Evolutionary conservation across 1,284 basidiomycete genomes (phyloP).

Genomic region (Austropuccinia psidii): DNA sequence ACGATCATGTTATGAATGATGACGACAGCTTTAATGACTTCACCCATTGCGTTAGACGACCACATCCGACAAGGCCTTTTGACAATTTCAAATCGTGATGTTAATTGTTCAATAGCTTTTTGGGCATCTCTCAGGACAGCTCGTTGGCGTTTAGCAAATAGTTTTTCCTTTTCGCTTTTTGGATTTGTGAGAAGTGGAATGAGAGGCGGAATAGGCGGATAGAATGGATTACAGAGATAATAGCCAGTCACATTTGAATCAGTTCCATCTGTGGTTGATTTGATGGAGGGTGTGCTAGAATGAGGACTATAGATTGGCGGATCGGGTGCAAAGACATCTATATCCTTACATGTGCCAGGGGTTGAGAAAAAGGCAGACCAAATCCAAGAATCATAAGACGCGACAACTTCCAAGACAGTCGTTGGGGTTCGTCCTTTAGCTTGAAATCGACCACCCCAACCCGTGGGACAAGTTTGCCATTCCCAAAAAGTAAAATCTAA

Average conservation of each 20-base stretch:
- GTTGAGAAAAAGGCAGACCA: constrained; percentile 2
- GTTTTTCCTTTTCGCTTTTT: neutral
- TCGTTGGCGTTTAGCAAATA: neutral
- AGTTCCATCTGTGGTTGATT: neutral
- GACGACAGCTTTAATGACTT: neutral
- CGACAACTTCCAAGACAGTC: constrained; percentile 4
- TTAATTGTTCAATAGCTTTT: neutral
- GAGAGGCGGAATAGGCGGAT: neutral
- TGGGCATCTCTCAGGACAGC: neutral
- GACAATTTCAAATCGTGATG: neutral
- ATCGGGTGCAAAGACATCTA: neutral
- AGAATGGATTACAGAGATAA: neutral
- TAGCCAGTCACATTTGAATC: neutral
- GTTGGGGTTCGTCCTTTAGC: neutral
- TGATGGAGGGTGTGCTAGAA: neutral
- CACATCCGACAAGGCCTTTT: neutral
- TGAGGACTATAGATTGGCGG: neutral
- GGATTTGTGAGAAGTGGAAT: neutral
- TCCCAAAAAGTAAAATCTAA: neutral
- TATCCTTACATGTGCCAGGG: neutral
- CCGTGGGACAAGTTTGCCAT: neutral
- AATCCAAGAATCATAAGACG: neutral
- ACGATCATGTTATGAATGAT: constrained; percentile 26
- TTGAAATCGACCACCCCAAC: constrained; percentile 4
- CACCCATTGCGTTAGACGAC: constrained; percentile 16